Evolutionary conservation across 2,329 filamentous ascomycete species (phyloP).

Genomic region (Claviceps digitariae): DNA sequence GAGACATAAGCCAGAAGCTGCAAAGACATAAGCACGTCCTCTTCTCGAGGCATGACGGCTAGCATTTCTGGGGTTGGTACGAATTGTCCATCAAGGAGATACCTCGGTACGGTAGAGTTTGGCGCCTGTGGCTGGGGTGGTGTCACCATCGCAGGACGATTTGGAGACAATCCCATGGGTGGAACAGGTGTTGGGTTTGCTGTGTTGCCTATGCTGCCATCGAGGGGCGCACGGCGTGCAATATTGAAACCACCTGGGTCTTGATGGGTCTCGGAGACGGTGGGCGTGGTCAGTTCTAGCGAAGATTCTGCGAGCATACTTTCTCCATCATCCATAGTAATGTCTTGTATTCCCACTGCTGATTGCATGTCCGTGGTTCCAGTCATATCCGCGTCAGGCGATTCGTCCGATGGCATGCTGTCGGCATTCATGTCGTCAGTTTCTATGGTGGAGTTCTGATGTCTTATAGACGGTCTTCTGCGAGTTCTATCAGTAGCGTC

Average conservation of each 20-base stretch:
- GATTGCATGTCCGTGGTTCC: conserved; percentile 69
- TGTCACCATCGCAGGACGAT: conserved; percentile 54
- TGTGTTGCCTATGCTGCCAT: conserved; percentile 71
- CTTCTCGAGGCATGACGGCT: conserved; percentile 87
- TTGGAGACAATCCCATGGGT: conserved; percentile 59
- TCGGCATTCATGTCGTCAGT: conserved; percentile 78
- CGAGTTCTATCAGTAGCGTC: conserved; percentile 42
- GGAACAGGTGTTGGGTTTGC: conserved; percentile 52
- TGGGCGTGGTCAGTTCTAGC: conserved; percentile 62
- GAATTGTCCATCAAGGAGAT: conserved; percentile 61
- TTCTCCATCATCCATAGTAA: conserved; percentile 64
- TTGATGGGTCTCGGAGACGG: conserved; percentile 64
- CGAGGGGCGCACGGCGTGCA: conserved; percentile 69
- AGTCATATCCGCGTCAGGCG: conserved; percentile 63
- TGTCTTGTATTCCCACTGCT: conserved; percentile 74
- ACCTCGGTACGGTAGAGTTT: conserved; percentile 61
- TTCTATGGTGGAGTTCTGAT: conserved; percentile 83
- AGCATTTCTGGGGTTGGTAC: conserved; percentile 61
- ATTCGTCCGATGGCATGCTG: conserved; percentile 66
- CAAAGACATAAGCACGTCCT: conserved; percentile 95
- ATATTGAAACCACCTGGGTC: conserved; percentile 90
- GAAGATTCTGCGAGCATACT: conserved; percentile 63
- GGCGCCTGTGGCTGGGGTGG: conserved; percentile 63
- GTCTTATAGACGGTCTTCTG: conserved; percentile 72
- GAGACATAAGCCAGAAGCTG: conserved; percentile 95